Conservation (phyloP, 169 alveolate genomes). For the Plasmodium cynomolgi region DNA sequence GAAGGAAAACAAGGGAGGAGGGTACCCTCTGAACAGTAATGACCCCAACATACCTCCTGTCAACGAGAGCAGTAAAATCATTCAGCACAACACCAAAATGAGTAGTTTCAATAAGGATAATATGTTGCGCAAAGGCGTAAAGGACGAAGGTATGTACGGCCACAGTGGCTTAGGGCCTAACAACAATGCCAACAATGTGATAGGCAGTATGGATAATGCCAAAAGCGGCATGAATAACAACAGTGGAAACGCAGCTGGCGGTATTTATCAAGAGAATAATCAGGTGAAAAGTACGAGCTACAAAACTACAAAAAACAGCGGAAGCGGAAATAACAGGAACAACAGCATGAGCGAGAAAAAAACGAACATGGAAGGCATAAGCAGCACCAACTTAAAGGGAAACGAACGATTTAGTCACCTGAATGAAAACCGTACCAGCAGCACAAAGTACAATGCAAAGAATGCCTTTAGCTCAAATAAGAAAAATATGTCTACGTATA, state of each 20-base stretch:
- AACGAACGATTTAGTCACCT: constrained; percentile 40
- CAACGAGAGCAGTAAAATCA: constrained; percentile 22
- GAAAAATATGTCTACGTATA: constrained; percentile 16
- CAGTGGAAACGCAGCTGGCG: not conserved
- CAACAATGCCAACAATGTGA: constrained; percentile 3
- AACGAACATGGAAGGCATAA: constrained; percentile 1
- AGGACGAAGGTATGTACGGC: constrained; percentile 23
- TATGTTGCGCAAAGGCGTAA: constrained; percentile 13
- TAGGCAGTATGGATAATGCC: not conserved
- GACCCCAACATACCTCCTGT: not conserved
- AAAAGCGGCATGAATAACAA: not conserved
- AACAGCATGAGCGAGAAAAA: constrained; percentile 29
- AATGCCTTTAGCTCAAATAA: constrained; percentile 29
- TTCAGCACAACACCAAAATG: not conserved
- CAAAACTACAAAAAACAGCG: not conserved
- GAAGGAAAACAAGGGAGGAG: constrained; percentile 30
- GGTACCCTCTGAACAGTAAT: not conserved
- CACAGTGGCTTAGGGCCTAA: not conserved
- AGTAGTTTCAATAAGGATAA: constrained; percentile 44
- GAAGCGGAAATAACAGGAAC: not conserved
- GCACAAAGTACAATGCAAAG: constrained; percentile 16
- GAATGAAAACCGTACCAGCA: constrained; percentile 26
- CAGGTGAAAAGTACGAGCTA: constrained; percentile 24
- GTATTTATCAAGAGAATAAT: constrained; percentile 12
- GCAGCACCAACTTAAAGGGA: not conserved